Percentiles rank a stretch among this genome's conserved stretches.
phyloP scores from a whole-genome alignment of 108 stramenopile genomes.

The Phaeodactylum tricornutum region DNA sequence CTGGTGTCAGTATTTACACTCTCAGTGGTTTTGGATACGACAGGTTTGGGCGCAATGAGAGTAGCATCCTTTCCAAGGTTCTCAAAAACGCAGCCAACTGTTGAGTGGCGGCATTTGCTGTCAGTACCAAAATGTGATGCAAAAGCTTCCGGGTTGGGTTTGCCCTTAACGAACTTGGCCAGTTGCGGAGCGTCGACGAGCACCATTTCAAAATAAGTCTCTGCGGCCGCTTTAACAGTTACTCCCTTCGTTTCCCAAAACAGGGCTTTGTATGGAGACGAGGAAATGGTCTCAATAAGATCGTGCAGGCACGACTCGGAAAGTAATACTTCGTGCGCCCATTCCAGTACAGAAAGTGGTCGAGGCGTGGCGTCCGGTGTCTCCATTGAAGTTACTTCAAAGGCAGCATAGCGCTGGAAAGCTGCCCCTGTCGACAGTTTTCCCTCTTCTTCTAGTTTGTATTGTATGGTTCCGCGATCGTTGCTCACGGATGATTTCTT shows the following conservation, averaged over 20 bases:
- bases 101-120: neutral
- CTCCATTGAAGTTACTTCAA: neutral
- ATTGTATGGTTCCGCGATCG: neutral
- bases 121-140: slow-evolving; percentile 24
- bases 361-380: neutral
- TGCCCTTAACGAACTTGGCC: slow-evolving; percentile 25
- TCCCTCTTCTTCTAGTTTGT: neutral
- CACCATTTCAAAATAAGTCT: slow-evolving; percentile 39
- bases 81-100: slow-evolving; percentile 26
- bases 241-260: slow-evolving; percentile 27
- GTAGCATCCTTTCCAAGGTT: slow-evolving; percentile 45
- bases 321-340: neutral
- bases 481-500: neutral
- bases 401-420: neutral
- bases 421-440: neutral
- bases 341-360: neutral
- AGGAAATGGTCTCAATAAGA: neutral
- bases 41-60: slow-evolving; percentile 29
- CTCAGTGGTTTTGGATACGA: neutral
- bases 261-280: slow-evolving; percentile 20
- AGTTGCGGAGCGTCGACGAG: slow-evolving; percentile 37
- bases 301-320: neutral
- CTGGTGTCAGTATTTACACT: slow-evolving; percentile 9
- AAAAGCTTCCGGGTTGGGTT: slow-evolving; percentile 39
- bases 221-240: slow-evolving; percentile 1